Conservation (phyloP, 2,329 filamentous ascomycete genomes). For the Diplodia seriata region DNA sequence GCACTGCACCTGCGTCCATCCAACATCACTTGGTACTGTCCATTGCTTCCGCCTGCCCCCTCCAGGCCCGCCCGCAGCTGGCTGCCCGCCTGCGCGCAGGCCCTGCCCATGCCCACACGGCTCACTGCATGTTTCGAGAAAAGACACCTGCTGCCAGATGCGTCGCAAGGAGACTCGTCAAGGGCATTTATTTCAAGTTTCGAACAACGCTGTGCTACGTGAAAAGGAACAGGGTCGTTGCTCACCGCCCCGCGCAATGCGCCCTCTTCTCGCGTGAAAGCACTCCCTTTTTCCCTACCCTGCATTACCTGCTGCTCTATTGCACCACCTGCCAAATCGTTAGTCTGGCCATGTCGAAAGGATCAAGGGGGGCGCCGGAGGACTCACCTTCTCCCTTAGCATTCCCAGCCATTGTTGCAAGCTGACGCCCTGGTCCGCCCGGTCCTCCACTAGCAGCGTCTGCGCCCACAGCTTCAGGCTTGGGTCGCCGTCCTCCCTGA, state of each 20-base stretch:
- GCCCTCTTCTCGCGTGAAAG: conserved; percentile 11
- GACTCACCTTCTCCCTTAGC: conserved; percentile 88
- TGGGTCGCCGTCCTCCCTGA: conserved; percentile 94
- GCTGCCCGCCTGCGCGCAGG: background rate
- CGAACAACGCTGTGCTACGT: conserved; percentile 33
- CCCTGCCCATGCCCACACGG: background rate
- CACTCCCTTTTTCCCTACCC: conserved; percentile 20
- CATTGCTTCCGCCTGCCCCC: background rate
- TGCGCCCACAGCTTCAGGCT: conserved; percentile 96
- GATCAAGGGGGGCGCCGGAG: conserved; percentile 30
- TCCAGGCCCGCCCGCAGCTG: background rate
- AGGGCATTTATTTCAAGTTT: conserved; percentile 31
- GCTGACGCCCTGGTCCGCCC: conserved; percentile 91
- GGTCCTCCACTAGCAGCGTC: conserved; percentile 91
- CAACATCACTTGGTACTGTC: background rate
- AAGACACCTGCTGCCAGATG: conserved; percentile 12
- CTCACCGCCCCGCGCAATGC: conserved; percentile 27
- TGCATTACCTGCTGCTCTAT: conserved; percentile 37
- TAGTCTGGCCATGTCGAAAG: conserved; percentile 31
- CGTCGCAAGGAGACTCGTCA: conserved; percentile 27
- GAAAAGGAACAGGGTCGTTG: conserved; percentile 16
- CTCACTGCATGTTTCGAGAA: conserved; percentile 23
- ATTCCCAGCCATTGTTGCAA: conserved; percentile 92
- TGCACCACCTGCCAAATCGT: conserved; percentile 43
- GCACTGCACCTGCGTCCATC: conserved; percentile 21